Percentiles rank a stretch among this genome's conserved stretches.
Conservation (phyloP, 2,329 filamentous ascomycete genomes). For the Trichoderma polysporum region DNA sequence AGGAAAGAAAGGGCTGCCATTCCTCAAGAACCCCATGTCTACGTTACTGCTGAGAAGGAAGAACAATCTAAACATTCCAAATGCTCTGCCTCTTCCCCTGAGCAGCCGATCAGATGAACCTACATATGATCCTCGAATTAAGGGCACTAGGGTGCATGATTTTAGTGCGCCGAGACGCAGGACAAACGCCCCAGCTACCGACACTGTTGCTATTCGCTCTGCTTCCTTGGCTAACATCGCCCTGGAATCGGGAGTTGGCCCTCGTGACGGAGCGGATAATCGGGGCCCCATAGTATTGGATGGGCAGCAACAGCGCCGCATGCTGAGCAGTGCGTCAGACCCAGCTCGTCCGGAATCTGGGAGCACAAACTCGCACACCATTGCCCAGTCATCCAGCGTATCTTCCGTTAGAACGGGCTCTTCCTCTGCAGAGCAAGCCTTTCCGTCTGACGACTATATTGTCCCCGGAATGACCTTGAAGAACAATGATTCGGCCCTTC, state of each 20-base stretch:
- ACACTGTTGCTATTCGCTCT: slow-evolving; percentile 23
- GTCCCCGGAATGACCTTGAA: slow-evolving; percentile 43
- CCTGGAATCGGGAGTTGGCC: slow-evolving; percentile 22
- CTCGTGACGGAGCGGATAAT: background rate
- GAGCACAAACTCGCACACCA: slow-evolving; percentile 30
- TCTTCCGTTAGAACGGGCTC: slow-evolving; percentile 27
- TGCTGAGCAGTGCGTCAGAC: slow-evolving; percentile 35
- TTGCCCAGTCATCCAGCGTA: slow-evolving; percentile 31
- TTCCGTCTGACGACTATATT: slow-evolving; percentile 18
- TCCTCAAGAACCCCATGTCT: slow-evolving; percentile 60
- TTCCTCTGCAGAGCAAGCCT: slow-evolving; percentile 15
- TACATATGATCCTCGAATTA: slow-evolving; percentile 62
- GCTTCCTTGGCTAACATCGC: slow-evolving; percentile 21
- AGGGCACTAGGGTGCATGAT: slow-evolving; percentile 63
- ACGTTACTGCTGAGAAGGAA: slow-evolving; percentile 58
- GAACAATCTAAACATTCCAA: slow-evolving; percentile 49
- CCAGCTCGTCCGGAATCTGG: slow-evolving; percentile 28
- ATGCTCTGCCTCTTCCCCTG: slow-evolving; percentile 43
- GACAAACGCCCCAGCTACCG: slow-evolving; percentile 28
- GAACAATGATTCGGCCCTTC: slow-evolving; percentile 31
- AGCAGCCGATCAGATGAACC: slow-evolving; percentile 44
- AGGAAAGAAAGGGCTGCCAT: slow-evolving; percentile 55
- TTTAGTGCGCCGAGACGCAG: slow-evolving; percentile 61
- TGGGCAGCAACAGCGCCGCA: slow-evolving; percentile 19
- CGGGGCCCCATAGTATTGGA: background rate